phyloP scores from a whole-genome alignment of 169 alveolate genomes.

The Nephromyces sp. region DNA sequence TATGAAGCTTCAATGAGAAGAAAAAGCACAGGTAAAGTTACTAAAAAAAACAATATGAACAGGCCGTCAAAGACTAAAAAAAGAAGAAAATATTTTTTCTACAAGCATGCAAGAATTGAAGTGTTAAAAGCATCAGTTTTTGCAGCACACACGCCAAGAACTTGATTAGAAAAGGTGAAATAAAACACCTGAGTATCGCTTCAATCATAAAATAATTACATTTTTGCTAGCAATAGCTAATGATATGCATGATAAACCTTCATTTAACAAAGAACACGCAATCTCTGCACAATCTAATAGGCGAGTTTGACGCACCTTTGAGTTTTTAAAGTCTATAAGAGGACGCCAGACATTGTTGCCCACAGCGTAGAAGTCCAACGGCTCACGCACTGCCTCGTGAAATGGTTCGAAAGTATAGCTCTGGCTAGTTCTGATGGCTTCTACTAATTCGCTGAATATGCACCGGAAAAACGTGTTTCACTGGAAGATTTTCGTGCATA shows the following conservation, averaged over 20 bases:
- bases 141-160: neutral
- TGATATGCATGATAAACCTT: neutral
- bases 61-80: too few species aligned
- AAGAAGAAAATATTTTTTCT: neutral
- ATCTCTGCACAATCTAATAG: neutral
- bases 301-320: too few species aligned
- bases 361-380: conserved; percentile 16
- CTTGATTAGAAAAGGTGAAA: neutral
- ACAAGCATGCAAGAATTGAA: neutral
- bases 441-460: too few species aligned
- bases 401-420: conserved; percentile 13
- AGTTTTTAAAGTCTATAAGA: neutral
- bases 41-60: too few species aligned
- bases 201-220: neutral
- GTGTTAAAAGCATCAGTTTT: neutral
- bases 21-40: too few species aligned
- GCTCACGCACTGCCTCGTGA: conserved; percentile 3
- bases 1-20: too few species aligned
- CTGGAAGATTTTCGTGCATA: too few species aligned
- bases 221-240: neutral
- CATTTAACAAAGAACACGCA: too few species aligned
- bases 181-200: neutral
- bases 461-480: too few species aligned
- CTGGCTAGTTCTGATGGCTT: too few species aligned
- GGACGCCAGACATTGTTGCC: conserved; percentile 17